phyloP scores from a whole-genome alignment of 2,329 filamentous ascomycete genomes.

The Hymenoscyphus fructigenus region DNA sequence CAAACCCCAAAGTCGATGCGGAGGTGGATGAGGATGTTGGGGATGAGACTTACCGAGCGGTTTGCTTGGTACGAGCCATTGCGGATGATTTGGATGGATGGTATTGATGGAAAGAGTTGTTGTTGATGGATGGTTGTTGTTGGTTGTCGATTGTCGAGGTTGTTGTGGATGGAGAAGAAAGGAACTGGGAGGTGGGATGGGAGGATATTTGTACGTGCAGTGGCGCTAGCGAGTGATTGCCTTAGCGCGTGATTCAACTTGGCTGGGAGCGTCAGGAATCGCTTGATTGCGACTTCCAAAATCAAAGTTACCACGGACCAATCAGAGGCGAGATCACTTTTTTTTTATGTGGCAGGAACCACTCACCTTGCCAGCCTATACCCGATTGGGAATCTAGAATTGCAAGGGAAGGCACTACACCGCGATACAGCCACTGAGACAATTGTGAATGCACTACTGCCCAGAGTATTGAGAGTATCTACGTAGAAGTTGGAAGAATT shows the following conservation, averaged over 20 bases:
- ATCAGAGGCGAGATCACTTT: conserved; percentile 18
- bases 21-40: conserved; percentile 15
- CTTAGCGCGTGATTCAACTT: conserved; percentile 23
- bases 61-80: conserved; percentile 45
- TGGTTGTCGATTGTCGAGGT: conserved; percentile 26
- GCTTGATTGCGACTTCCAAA: conserved; percentile 9
- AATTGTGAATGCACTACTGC: background rate
- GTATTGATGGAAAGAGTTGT: conserved; percentile 14
- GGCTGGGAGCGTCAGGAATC: conserved; percentile 8
- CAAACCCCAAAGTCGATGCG: conserved; percentile 7
- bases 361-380: background rate
- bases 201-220: conserved; percentile 34
- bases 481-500: background rate
- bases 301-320: conserved; percentile 20
- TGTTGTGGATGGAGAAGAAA: conserved; percentile 34
- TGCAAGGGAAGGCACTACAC: background rate
- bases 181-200: conserved; percentile 32
- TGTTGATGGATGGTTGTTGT: conserved; percentile 8
- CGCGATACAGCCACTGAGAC: background rate
- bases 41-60: conserved; percentile 55
- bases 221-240: conserved; percentile 31
- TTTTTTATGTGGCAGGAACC: conserved; percentile 6
- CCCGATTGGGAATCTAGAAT: background rate
- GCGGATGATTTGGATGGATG: conserved; percentile 23
- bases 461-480: background rate